These are phyloP conservation scores for Macrophomina tecta DNA, from an alignment of 2,329 filamentous ascomycete species.

Conservation along the genomic window DNA sequence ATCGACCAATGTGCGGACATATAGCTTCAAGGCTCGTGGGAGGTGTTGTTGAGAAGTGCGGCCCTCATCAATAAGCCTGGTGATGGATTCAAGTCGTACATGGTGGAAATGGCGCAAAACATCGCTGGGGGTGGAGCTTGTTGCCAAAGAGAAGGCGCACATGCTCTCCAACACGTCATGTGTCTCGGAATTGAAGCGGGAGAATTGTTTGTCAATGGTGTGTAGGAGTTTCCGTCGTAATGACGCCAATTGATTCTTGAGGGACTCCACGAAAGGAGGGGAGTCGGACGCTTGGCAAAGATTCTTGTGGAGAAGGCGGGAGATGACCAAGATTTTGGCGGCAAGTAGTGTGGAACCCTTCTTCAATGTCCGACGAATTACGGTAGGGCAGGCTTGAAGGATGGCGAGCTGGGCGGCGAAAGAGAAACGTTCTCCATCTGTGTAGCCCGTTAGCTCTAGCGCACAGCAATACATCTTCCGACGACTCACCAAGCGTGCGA, in stretches of 20 bases:
- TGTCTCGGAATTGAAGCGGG: conserved; percentile 43
- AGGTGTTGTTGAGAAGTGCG: conserved; percentile 59
- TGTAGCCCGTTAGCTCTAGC: conserved; percentile 11
- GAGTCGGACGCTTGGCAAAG: conserved; percentile 61
- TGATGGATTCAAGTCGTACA: conserved; percentile 72
- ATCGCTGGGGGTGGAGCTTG: conserved; percentile 79
- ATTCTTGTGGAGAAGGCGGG: conserved; percentile 75
- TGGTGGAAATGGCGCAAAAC: conserved; percentile 79
- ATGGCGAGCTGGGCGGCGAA: conserved; percentile 64
- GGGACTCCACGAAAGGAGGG: conserved; percentile 63
- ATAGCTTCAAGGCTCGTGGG: conserved; percentile 71
- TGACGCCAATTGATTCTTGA: conserved; percentile 67
- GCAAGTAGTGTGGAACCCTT: conserved; percentile 58
- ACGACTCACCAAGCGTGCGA: conserved; percentile 48
- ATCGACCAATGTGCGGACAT: conserved; percentile 76
- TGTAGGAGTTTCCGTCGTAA: conserved; percentile 70
- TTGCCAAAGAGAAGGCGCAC: conserved; percentile 81
- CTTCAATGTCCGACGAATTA: conserved; percentile 60
- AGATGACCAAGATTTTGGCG: conserved; percentile 73
- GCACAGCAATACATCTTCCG: no score
- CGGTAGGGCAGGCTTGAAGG: conserved; percentile 61
- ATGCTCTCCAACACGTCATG: conserved; percentile 71
- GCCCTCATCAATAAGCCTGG: conserved; percentile 62
- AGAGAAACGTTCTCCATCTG: conserved; percentile 52
- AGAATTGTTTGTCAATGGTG: conserved; percentile 63